Evolutionary conservation across 1,139 yeast genomes (phyloP).

Genomic region (Suhomyces bokatorum): DNA sequence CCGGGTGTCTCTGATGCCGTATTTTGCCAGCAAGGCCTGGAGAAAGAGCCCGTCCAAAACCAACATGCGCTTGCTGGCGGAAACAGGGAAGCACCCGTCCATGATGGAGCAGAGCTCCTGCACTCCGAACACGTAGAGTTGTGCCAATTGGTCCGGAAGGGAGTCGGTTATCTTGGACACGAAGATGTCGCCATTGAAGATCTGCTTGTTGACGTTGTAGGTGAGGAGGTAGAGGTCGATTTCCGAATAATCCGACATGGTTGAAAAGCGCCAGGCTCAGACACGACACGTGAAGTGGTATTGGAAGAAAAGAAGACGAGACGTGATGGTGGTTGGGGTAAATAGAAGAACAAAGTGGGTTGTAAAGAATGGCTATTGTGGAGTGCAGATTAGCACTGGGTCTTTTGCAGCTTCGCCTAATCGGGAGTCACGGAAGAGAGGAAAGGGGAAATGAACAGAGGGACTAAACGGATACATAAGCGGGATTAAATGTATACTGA

Average conservation of each 20-base stretch:
- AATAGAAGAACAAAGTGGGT: not conserved
- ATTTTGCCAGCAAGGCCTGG: constrained; percentile 37
- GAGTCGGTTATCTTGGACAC: constrained; percentile 24
- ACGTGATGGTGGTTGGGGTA: not conserved
- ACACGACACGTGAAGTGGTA: not conserved
- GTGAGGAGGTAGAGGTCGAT: constrained; percentile 36
- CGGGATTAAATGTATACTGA: too few relatives aligned
- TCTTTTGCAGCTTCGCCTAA: not conserved
- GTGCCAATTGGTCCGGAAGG: constrained; percentile 40
- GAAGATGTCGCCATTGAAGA: constrained; percentile 26
- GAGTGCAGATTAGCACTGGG: not conserved
- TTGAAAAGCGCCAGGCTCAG: not conserved
- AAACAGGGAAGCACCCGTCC: constrained; percentile 55
- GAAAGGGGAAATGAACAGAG: too few relatives aligned
- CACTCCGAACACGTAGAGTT: constrained; percentile 63
- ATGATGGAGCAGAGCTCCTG: constrained; percentile 72
- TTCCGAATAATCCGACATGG: constrained; percentile 8
- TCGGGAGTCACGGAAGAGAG: not conserved
- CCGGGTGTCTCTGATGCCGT: constrained; percentile 28
- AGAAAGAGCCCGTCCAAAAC: constrained; percentile 42
- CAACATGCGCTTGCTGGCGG: constrained; percentile 41
- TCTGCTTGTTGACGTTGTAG: constrained; percentile 40
- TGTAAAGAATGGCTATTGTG: not conserved
- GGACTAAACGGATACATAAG: too few relatives aligned
- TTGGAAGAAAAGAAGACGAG: not conserved